Evolutionary conservation across 1,284 basidiomycete species (phyloP).

Genomic region (Apiotrichum brassicae): DNA sequence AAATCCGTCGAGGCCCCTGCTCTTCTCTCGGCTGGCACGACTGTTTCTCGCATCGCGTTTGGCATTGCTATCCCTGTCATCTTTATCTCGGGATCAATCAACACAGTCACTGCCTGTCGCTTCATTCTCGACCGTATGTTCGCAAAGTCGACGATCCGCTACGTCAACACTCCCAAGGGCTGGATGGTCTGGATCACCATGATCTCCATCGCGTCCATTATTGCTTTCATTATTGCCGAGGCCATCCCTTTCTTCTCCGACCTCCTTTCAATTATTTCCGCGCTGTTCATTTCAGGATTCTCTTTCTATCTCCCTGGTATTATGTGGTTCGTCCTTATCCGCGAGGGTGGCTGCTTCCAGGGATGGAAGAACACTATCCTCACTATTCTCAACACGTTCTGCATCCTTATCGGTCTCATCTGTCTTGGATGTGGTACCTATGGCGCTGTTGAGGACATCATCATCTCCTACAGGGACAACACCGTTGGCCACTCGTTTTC

Average conservation of each 20-base stretch:
- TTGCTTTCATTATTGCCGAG: conserved; percentile 14
- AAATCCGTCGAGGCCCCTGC: conserved; percentile 7
- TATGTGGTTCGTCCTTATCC: conserved; percentile 18
- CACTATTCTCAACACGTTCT: conserved; percentile 6
- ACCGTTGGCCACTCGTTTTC: conserved; percentile 9
- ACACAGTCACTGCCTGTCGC: conserved; percentile 8
- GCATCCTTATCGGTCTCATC: conserved; percentile 12
- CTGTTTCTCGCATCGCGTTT: conserved; percentile 12
- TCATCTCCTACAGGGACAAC: conserved; percentile 2
- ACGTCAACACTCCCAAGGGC: conserved; percentile 35
- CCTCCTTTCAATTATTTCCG: conserved; percentile 31
- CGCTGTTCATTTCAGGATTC: conserved; percentile 18
- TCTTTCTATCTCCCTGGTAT: conserved; percentile 13
- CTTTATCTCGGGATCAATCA: conserved; percentile 18
- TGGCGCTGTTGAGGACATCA: conserved; percentile 8
- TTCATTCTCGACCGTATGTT: conserved; percentile 12
- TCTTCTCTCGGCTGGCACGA: conserved; percentile 10
- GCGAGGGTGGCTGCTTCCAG: conserved; percentile 13
- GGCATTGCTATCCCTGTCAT: conserved; percentile 16
- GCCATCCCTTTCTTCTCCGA: conserved; percentile 37
- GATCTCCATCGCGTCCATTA: conserved; percentile 2
- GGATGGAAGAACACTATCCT: conserved; percentile 9
- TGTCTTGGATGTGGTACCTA: conserved; percentile 10
- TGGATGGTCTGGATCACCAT: conserved; percentile 50
- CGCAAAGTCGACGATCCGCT: conserved; percentile 19